phyloP scores from a whole-genome alignment of 306 rosid genomes.

The Lathyrus oleraceus region DNA sequence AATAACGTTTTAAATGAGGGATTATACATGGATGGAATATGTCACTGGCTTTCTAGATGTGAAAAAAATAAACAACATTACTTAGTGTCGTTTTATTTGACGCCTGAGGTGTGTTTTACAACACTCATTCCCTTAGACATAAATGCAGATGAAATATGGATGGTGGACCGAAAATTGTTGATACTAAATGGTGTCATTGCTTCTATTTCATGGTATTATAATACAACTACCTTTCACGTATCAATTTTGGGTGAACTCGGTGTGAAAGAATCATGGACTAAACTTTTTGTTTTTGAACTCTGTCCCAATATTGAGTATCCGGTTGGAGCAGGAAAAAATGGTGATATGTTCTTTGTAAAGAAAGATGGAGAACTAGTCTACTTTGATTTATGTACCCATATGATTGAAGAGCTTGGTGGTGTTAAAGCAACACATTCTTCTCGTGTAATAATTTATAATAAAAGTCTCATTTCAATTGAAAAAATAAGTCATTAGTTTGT shows the following conservation, averaged over 20 bases:
- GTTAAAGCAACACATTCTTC: not conserved
- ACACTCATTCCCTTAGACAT: not conserved
- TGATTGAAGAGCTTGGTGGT: not conserved
- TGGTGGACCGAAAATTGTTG: too few species aligned
- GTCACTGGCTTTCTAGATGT: not conserved
- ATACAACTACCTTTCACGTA: too few species aligned
- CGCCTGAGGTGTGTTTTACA: not conserved
- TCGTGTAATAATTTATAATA: not conserved
- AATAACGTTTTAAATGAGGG: not conserved
- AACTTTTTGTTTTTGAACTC: not conserved
- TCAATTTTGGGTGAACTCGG: too few species aligned
- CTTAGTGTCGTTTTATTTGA: not conserved
- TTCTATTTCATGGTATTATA: too few species aligned
- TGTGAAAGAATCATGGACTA: not conserved
- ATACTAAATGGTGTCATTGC: too few species aligned
- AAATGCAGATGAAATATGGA: too few species aligned
- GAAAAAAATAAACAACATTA: not conserved
- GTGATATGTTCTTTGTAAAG: not conserved
- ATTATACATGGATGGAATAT: not conserved
- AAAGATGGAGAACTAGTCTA: not conserved
- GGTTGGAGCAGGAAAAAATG: not conserved
- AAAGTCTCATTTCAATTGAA: not conserved
- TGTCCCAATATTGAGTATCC: not conserved
- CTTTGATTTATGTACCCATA: not conserved
- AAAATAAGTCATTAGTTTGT: not conserved